Evolutionary conservation across 495 filamentous ascomycete species (phyloP), one percentile per base, ranked within the genome.

Genomic region (Amniculicola lignicola): DNA sequence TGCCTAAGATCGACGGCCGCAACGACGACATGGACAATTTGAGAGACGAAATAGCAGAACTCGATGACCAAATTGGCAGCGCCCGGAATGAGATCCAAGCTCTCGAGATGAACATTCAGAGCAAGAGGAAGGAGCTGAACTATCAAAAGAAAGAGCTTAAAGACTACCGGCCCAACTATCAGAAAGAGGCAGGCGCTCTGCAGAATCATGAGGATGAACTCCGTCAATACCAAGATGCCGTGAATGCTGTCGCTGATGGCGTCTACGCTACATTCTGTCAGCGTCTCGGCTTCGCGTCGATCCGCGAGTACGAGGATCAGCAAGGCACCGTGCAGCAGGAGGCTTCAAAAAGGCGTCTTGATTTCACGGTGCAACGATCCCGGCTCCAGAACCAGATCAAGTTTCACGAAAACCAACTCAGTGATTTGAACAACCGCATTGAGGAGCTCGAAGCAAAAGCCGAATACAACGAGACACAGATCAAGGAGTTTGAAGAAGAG

Each of bases 291-390:
- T 97, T 93, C 68, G 78, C 84, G 16, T 85, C 90, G 62, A 95
- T 99, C 59, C 88, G 92, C 18, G 85, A 86, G 29, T 99, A 97
- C 64, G 89, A 96, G 69, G 85, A 84, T 5, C 90, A 94, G 53
- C 93, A 97, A 68, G 93, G 93, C 28, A 88, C 84, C 12, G 67
- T 92, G 42, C 90, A 97, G 63, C 87, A 95, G 69, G 90, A 97
- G 63, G 85, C 83, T 33, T 82, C 85, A 2, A 83, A 90, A 69
- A 93, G 90, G 72, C 88, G 87, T 51, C 81, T 89, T 19, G 85
- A 89, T 54, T 97, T 95, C 62, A 85, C 81, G 22, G 82, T 83
- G 12, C 93, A 97, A 67, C 92, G 84, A 70, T 85, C 83, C 55
- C 81, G 80, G 41, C 78, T 99, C 29, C 78, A 92, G 64, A 90